phyloP scores from a whole-genome alignment of 805 yeast genomes.

The Kluyveromyces siamensis region DNA sequence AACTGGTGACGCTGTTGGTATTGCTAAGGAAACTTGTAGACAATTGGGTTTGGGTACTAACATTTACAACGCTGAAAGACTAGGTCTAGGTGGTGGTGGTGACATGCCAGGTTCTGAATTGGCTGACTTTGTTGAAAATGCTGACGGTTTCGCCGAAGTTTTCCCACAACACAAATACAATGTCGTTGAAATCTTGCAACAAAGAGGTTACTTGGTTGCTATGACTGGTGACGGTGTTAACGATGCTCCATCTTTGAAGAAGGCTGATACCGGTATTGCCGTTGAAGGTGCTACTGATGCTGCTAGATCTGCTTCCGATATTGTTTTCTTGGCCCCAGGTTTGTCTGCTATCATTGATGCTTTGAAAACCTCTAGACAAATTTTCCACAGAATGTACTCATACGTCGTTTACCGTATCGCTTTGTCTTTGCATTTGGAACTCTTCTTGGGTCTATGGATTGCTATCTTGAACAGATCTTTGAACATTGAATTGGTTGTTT shows the following conservation, averaged over 20 bases:
- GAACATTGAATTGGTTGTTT: slow-evolving; percentile 85
- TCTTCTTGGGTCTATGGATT: slow-evolving; percentile 94
- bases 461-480: slow-evolving; percentile 82
- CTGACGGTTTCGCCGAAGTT: slow-evolving; percentile 97
- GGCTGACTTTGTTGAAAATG: slow-evolving; percentile 95
- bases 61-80: slow-evolving; percentile 93
- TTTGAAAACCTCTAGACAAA: slow-evolving; percentile 89
- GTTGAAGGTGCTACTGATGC: slow-evolving; percentile 98
- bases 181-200: slow-evolving; percentile 91
- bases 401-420: slow-evolving; percentile 98
- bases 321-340: slow-evolving; percentile 93
- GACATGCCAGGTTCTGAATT: slow-evolving; percentile 96
- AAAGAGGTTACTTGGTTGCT: slow-evolving; percentile 95
- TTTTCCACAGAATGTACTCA: slow-evolving; percentile 98
- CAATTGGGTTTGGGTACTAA: slow-evolving; percentile 95
- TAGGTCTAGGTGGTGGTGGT: slow-evolving; percentile 94
- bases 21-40: slow-evolving; percentile 96
- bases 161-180: slow-evolving; percentile 97
- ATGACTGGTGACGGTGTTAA: slow-evolving; percentile 99
- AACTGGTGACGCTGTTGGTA: slow-evolving; percentile 99
- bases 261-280: slow-evolving; percentile 95
- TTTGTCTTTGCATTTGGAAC: slow-evolving; percentile 86
- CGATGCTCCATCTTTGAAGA: slow-evolving; percentile 96
- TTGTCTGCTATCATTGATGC: slow-evolving; percentile 91
- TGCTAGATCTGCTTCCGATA: slow-evolving; percentile 95